Evolutionary conservation across 2,329 filamentous ascomycete genomes (phyloP).

Genomic region (Pseudonectria buxi): DNA sequence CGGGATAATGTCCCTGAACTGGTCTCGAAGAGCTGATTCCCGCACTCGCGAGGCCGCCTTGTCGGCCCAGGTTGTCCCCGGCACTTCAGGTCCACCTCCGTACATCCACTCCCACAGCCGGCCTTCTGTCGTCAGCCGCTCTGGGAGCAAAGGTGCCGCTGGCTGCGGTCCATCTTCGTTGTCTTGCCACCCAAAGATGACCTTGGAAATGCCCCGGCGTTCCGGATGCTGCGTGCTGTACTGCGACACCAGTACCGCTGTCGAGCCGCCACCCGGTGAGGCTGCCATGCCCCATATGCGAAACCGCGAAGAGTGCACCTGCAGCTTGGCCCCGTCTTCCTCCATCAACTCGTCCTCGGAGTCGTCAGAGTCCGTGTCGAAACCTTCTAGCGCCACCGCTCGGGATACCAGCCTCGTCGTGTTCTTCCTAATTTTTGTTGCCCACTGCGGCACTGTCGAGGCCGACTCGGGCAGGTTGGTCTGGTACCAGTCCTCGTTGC

Average conservation of each 20-base stretch:
- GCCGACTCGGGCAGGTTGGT: slow-evolving; percentile 34
- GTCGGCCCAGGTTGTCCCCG: slow-evolving; percentile 29
- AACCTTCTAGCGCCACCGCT: slow-evolving; percentile 34
- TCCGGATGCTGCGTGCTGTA: slow-evolving; percentile 44
- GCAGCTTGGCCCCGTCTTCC: slow-evolving; percentile 29
- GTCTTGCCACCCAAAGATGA: slow-evolving; percentile 31
- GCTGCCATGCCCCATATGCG: slow-evolving; percentile 47
- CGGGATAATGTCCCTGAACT: slow-evolving; percentile 31
- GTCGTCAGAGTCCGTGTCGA: slow-evolving; percentile 27
- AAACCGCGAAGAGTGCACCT: slow-evolving; percentile 43
- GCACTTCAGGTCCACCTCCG: slow-evolving; percentile 40
- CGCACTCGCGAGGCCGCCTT: slow-evolving; percentile 9
- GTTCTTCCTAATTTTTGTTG: slow-evolving; percentile 37
- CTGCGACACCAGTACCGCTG: slow-evolving; percentile 43
- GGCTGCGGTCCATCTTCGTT: slow-evolving; percentile 1
- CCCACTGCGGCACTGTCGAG: slow-evolving; percentile 37
- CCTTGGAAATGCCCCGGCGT: slow-evolving; percentile 30
- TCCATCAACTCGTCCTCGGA: slow-evolving; percentile 25
- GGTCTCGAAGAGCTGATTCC: slow-evolving; percentile 25
- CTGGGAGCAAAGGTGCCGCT: no score
- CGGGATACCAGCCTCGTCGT: slow-evolving; percentile 38
- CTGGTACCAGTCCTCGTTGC: slow-evolving; percentile 47
- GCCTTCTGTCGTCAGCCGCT: slow-evolving; percentile 44
- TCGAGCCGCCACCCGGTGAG: slow-evolving; percentile 46
- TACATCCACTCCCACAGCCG: slow-evolving; percentile 55